phyloP scores from a whole-genome alignment of 345 rosid genomes.

The Punica granatum region DNA sequence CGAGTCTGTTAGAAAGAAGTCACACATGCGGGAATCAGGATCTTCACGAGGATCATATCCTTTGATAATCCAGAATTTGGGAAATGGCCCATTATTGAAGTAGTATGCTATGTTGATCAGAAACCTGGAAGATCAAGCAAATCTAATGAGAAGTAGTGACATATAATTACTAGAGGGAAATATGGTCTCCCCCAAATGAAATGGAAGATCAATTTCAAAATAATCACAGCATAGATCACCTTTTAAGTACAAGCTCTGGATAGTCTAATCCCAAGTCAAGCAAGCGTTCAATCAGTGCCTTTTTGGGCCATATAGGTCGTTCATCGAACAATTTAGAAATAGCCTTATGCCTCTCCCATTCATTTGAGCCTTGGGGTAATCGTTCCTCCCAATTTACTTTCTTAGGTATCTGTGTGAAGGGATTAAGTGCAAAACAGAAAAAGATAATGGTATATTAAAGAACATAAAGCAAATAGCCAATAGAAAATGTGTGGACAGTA shows the following conservation, averaged over 20 bases:
- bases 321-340: slow-evolving; percentile 80
- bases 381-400: slow-evolving; percentile 61
- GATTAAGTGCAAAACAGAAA: slow-evolving; percentile 41
- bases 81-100: slow-evolving; percentile 85
- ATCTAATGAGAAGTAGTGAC: slow-evolving; percentile 3
- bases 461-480: not conserved
- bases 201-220: slow-evolving; percentile 6
- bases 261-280: slow-evolving; percentile 60
- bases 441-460: slow-evolving; percentile 2
- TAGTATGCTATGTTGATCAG: slow-evolving; percentile 81
- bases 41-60: slow-evolving; percentile 97
- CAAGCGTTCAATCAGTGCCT: slow-evolving; percentile 53
- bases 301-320: slow-evolving; percentile 87
- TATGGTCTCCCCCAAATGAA: slow-evolving; percentile 7
- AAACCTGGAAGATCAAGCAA: slow-evolving; percentile 46
- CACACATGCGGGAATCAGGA: slow-evolving; percentile 94
- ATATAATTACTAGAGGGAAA: slow-evolving; percentile 3
- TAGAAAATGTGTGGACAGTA: not conserved
- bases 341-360: slow-evolving; percentile 69
- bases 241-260: slow-evolving; percentile 53
- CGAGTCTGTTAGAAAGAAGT: slow-evolving; percentile 7
- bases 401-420: slow-evolving; percentile 77
- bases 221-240: slow-evolving; percentile 27
- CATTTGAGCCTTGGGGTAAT: slow-evolving; percentile 40
- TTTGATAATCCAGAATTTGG: slow-evolving; percentile 87